Evolutionary conservation across 148 eudicot genomes (phyloP).

Genomic region (Chenopodium formosanum): DNA sequence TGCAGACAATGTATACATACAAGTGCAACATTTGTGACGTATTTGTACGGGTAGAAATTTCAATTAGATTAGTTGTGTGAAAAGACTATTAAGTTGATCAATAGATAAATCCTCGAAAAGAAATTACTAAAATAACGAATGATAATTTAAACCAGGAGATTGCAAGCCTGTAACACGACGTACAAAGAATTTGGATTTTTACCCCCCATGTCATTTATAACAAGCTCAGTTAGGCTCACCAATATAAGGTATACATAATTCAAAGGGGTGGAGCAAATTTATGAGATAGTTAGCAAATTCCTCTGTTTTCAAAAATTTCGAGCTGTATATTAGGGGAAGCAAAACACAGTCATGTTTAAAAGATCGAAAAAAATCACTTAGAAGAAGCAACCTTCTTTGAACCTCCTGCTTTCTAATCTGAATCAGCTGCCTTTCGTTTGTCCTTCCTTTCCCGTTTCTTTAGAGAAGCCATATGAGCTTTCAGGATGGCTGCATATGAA

Average conservation of each 20-base stretch:
- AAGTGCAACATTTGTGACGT: no score
- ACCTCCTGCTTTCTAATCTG: constrained; percentile 40
- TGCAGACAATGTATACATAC: not conserved
- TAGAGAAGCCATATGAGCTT: constrained; percentile 89
- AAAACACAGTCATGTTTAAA: not conserved
- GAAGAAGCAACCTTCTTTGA: constrained; percentile 40
- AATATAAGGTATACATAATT: not conserved
- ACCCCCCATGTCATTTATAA: not conserved
- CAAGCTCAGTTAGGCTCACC: not conserved
- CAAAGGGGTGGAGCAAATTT: constrained; percentile 9
- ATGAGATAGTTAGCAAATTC: not conserved
- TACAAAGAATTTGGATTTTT: not conserved
- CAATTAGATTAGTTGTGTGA: no score
- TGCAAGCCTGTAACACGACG: not conserved
- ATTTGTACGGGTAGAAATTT: no score
- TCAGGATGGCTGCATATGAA: constrained; percentile 81
- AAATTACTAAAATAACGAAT: not conserved
- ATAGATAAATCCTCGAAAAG: not conserved
- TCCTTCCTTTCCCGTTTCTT: constrained; percentile 95
- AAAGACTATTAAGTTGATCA: not conserved
- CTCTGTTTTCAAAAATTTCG: constrained; percentile 1
- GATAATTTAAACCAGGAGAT: not conserved
- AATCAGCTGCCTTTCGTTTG: constrained; percentile 64
- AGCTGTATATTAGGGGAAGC: constrained; percentile 7
- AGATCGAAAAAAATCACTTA: constrained; percentile 16